Evolutionary conservation across 768 basidiomycete species (phyloP).

Genomic region (Pisolithus tinctorius): DNA sequence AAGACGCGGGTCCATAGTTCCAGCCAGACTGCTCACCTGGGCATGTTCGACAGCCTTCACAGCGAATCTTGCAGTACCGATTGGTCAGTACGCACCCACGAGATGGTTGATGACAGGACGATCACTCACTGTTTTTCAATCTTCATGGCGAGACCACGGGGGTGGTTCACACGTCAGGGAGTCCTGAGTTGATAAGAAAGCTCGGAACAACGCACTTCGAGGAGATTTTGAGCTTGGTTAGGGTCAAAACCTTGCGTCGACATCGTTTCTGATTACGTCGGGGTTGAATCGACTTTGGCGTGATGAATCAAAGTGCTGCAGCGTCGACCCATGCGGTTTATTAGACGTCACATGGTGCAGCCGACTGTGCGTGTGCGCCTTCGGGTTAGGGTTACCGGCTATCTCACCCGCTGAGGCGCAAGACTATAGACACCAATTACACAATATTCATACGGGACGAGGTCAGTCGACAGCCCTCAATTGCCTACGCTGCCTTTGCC

Average conservation of each 20-base stretch:
- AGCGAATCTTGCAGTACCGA: slow-evolving; percentile 20
- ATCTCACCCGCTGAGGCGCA: neutral
- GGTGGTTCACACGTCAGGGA: no score
- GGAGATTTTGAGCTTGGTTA: slow-evolving; percentile 84
- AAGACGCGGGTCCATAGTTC: slow-evolving; percentile 2
- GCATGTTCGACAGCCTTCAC: slow-evolving; percentile 97
- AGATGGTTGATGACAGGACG: neutral
- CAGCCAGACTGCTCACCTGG: slow-evolving; percentile 50
- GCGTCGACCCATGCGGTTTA: neutral
- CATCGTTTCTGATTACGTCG: slow-evolving; percentile 31
- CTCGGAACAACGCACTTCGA: slow-evolving; percentile 54
- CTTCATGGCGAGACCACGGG: slow-evolving; percentile 31
- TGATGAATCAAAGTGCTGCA: neutral
- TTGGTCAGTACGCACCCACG: slow-evolving; percentile 3
- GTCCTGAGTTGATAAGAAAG: slow-evolving; percentile 6
- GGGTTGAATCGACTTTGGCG: neutral
- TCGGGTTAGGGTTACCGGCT: slow-evolving; percentile 16
- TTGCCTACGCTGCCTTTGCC: slow-evolving; percentile 9
- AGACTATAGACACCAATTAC: neutral
- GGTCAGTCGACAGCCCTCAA: slow-evolving; percentile 1
- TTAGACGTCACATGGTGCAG: no score
- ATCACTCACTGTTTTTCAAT: slow-evolving; percentile 90
- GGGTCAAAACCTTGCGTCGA: slow-evolving; percentile 66
- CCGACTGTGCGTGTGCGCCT: neutral
- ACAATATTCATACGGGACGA: neutral